phyloP scores from a whole-genome alignment of 768 basidiomycete species.

The Russula virescens region DNA sequence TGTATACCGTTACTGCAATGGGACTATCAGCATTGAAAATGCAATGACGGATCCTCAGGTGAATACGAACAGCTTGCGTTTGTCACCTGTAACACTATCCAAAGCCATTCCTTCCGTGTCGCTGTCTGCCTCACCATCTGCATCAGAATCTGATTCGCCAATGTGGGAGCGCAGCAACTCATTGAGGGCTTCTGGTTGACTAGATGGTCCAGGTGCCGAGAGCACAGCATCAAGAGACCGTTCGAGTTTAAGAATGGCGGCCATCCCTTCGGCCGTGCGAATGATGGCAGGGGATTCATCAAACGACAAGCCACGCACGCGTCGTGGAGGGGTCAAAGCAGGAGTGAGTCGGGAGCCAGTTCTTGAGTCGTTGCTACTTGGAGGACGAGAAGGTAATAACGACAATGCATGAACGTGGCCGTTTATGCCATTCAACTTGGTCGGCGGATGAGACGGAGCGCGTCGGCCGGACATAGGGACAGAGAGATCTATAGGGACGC shows the following conservation, averaged over 20 bases:
- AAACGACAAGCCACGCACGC: conserved; percentile 45
- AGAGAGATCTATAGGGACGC: conserved; percentile 46
- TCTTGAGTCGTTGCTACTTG: conserved; percentile 24
- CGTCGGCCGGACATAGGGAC: conserved; percentile 21
- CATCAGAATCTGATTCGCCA: conserved; percentile 24
- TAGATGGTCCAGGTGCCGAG: conserved; percentile 11
- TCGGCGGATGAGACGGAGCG: conserved; percentile 33
- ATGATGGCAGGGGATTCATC: conserved; percentile 61
- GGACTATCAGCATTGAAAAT: neutral
- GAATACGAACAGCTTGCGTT: conserved; percentile 50
- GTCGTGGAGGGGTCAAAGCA: conserved; percentile 27
- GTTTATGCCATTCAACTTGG: conserved; percentile 36
- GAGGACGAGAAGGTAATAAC: conserved; percentile 33
- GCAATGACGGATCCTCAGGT: neutral
- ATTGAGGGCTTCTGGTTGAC: conserved; percentile 6
- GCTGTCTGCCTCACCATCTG: conserved; percentile 28
- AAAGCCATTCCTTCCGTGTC: conserved; percentile 28
- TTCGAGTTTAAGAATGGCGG: conserved; percentile 56
- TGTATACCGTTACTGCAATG: conserved; percentile 28
- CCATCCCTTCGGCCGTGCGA: conserved; percentile 73
- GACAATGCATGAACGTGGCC: conserved; percentile 41
- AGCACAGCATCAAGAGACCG: conserved; percentile 37
- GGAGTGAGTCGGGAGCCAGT: conserved; percentile 14
- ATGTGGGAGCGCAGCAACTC: conserved; percentile 15
- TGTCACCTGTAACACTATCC: conserved; percentile 45